phyloP scores from a whole-genome alignment of 768 basidiomycete species.

The Rhodotorula diobovata region DNA sequence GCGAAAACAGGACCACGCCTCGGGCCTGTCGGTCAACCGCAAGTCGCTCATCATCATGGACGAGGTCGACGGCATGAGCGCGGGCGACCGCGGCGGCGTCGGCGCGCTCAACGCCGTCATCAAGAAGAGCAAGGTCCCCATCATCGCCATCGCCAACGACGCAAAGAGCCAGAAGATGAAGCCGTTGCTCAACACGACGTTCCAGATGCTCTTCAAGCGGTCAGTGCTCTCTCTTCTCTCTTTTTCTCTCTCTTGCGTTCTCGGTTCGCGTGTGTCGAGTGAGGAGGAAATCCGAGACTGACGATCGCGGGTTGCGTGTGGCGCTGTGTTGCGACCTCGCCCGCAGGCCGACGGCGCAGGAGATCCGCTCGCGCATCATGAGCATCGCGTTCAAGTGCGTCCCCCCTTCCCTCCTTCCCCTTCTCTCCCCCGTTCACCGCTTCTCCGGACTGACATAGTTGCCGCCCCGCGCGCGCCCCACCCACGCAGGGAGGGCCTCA shows the following conservation, averaged over 20 bases:
- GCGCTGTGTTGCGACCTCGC: not conserved
- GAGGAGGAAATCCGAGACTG: not conserved
- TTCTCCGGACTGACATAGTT: not conserved
- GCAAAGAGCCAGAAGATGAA: conserved; percentile 80
- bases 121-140: conserved; percentile 89
- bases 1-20: conserved; percentile 54
- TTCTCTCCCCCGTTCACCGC: not conserved
- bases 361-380: conserved; percentile 80
- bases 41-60: conserved; percentile 94
- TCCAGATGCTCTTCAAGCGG: conserved; percentile 55
- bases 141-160: conserved; percentile 97
- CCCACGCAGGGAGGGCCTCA: conserved; percentile 73
- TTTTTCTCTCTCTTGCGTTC: not conserved
- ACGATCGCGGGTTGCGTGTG: not conserved
- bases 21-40: conserved; percentile 70
- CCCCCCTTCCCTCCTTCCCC: not conserved
- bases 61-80: conserved; percentile 98
- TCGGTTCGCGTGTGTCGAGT: no score
- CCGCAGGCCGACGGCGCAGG: conserved; percentile 66
- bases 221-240: conserved; percentile 46
- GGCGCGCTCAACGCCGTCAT: conserved; percentile 87
- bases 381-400: conserved; percentile 83
- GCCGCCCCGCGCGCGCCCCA: not conserved
- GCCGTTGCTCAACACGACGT: conserved; percentile 69
- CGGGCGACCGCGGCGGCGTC: conserved; percentile 92